Evolutionary conservation across 1,284 basidiomycete species (phyloP), one percentile per base, ranked within the genome.

Genomic region (Ceratobasidium sp.): DNA sequence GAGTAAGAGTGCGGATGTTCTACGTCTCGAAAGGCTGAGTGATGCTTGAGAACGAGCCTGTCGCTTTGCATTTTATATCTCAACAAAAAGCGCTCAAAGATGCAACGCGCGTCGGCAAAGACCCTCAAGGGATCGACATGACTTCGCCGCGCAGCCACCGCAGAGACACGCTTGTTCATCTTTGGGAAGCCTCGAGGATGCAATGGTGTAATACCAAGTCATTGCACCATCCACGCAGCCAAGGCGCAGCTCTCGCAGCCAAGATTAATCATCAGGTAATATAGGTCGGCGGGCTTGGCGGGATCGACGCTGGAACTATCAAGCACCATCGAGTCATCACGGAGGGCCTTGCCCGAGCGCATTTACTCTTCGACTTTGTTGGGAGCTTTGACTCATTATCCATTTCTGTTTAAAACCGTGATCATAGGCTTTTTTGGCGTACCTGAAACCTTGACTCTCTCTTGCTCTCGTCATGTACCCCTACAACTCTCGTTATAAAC

Each of bases 401-500:
- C 40, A 64, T 64, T 23, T 42, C 38, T 26, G 13, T n/a, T 38
- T 42, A 20, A 54, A 7, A 9, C 52, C 6, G 10, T 26, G n/a
- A 9, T 20, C n/a, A 17, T 23, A 52, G 50, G 46, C 46, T 52
- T 20, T 17, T n/a, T 52, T 7, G 15, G 6, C 20, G 50, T 7
- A 7, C 50, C 20, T 52, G 50, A 26, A 56, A 17, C 46, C 46
- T 48, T 67, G 46, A 26, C 17, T 7, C 44, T 48, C 44, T 12
- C 42, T 59, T 62, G 69, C 4, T 20, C 23, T 42, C 10, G 33
- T n/a, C 26, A 48, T 62, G 46, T 74, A 74, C 38, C 71, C 71
- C 15, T 74, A 74, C n/a, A 74, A 74, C 59, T 42, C 59, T 20
- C 71, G 71, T 17, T 74, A 74, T 54, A 17, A 48, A 26, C 15